These are phyloP conservation scores for Gracilaria vermiculophylla DNA, from an alignment of 23 red algal species.

Conservation along the genomic window DNA sequence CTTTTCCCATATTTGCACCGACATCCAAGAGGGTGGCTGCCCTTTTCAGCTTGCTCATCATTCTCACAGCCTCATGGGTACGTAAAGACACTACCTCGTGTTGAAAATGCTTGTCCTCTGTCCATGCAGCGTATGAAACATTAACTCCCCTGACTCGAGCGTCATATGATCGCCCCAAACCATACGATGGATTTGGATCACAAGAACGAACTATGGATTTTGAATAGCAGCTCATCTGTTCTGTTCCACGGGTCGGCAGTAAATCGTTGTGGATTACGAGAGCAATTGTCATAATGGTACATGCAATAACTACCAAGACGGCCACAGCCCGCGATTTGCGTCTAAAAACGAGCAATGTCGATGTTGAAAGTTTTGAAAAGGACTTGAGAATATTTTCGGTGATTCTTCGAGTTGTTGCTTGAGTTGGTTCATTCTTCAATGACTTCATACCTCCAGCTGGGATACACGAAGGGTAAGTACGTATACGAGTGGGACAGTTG, in stretches of 20 bases:
- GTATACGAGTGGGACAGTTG: not conserved
- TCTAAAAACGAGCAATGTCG: not conserved
- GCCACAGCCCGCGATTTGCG: not conserved
- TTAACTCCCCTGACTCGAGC: constrained; percentile 29
- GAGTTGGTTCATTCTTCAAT: not conserved
- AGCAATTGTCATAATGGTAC: not conserved
- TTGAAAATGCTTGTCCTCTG: not conserved
- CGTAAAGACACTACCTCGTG: not conserved
- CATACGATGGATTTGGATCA: not conserved
- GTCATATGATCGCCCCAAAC: constrained; percentile 16
- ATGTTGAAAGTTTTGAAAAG: not conserved
- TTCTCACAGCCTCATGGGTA: constrained; percentile 44
- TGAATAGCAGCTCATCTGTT: not conserved
- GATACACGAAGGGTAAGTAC: not conserved
- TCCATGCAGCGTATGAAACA: constrained; percentile 43
- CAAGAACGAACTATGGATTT: not conserved
- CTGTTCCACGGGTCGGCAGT: not conserved
- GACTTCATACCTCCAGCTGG: not conserved
- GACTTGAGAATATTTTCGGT: not conserved
- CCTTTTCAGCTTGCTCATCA: constrained; percentile 49
- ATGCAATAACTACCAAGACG: not conserved
- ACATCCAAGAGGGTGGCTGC: constrained; percentile 41
- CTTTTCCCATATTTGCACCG: constrained; percentile 56
- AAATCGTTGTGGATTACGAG: not conserved
- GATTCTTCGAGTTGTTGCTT: not conserved